Evolutionary conservation across 192 early-diverging fungal genomes (phyloP), one percentile per base, ranked within the genome.

Genomic region (Ambispora gerdemannii): DNA sequence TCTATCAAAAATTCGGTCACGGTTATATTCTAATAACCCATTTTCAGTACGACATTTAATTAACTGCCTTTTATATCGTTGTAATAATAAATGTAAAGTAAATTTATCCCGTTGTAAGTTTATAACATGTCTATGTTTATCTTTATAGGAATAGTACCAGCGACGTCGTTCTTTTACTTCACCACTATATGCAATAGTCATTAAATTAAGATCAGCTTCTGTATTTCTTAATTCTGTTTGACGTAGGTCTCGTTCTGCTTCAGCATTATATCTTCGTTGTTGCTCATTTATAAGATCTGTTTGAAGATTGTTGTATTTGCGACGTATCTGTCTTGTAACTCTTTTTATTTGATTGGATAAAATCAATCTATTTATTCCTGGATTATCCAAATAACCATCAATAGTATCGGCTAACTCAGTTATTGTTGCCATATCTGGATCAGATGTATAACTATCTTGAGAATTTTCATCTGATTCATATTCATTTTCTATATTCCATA

Each of bases 401-500:
- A 36, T 63, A 63, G 61, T 27, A 36, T 63, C 61, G 4, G 34
- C 61, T n/a, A 63, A 63, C 13, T 63, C 61, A 28, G 24, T 13
- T 63, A 63, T 34, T 63, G 61, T 63, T 15, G 61, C 20, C 34
- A 63, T 36, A 36, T 34, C 33, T 36, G 31, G 31, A 34, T 1
- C 34, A 36, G 34, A 63, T 28, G 33, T 63, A 36, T 63, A 36
- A 36, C 31, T 36, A 34, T 63, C 61, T 20, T 36, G 61, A 36
- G 34, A 36, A 63, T 63, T 34, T 28, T 60, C 25, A 52, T 52
- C 51, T 63, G 34, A 36, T 28, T 63, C 34, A 36, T 8, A 63
- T 63, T 63, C 61, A 36, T 63, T 36, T 34, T 34, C 32, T 22
- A 22, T 63, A 36, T 63, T 43, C 61, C 61, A 63, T 63, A 27